A percentile compares a stretch with the other conserved stretches of the same genome.
phyloP scores from a whole-genome alignment of 352 stramenopile species.

The Globisporangium okanoganense region DNA sequence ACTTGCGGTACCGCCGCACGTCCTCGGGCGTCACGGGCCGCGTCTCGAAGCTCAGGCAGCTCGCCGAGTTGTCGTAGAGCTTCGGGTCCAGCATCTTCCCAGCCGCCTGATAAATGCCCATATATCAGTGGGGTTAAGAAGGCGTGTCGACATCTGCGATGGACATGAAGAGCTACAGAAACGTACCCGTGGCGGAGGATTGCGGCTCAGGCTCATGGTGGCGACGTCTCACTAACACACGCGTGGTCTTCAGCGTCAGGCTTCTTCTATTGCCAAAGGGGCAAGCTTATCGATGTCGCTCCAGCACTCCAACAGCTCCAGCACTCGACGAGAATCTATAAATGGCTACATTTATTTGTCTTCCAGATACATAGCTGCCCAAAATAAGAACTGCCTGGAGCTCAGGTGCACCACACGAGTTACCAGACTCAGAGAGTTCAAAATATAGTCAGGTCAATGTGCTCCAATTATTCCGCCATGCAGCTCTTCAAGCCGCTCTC shows the following conservation, averaged over 20 bases:
- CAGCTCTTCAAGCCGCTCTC: constrained; percentile 34
- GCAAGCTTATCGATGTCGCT: no score
- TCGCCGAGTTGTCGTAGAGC: constrained; percentile 36
- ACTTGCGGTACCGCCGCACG: constrained; percentile 75
- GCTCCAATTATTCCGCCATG: background rate
- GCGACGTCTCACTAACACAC: background rate
- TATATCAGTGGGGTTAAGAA: background rate
- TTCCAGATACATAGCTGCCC: no score
- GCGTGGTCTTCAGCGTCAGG: no score
- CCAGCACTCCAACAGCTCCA: no score
- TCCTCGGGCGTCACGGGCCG: constrained; percentile 69
- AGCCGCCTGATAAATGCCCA: constrained; percentile 27
- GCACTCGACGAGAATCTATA: no score
- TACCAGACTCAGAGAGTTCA: no score
- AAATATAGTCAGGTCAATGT: no score
- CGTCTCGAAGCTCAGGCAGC: constrained; percentile 54
- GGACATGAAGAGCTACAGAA: background rate
- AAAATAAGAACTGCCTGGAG: no score
- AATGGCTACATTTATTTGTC: no score
- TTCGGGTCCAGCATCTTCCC: constrained; percentile 33
- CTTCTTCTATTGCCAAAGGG: no score
- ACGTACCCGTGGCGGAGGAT: constrained; percentile 26
- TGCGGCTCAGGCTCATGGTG: constrained; percentile 15
- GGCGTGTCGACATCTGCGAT: background rate
- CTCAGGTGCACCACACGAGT: no score